Evolutionary conservation across 768 basidiomycete genomes (phyloP), one percentile per base, ranked within the genome.

Genomic region (Suillus paluster): DNA sequence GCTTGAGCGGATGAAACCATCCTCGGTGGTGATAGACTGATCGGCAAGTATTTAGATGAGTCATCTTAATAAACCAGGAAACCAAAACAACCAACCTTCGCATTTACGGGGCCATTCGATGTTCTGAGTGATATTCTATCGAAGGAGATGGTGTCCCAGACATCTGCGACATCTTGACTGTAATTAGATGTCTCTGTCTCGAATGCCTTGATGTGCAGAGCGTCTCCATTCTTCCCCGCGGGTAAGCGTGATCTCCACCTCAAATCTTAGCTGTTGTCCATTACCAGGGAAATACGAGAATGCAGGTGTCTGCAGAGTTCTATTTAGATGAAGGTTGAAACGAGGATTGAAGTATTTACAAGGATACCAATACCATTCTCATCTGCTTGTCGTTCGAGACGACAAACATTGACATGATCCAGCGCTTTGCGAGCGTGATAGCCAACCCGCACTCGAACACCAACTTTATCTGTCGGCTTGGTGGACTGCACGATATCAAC

Each of bases 181-280:
- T 79, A 82, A 61, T 78, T 77, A 15, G 73, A 75, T 39, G 84
- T 59, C 39, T 76, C 69, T 5, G 84, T 84, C 60, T 78, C 74
- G 30, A 86, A 76, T 5, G 66, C 68, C 57, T 81, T 78, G 65
- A 87, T 76, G 3, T 65, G 57, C 6, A 77, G 66, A 27, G 73
- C 67, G 9, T 53, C 46, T 21, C 64, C 52, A 15, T 66, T 57
- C 5, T 57, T 65, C 8, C 69, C 67, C 17, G 68, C 69, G 9
- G 82, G 84, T 3, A 84, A n/a, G 69, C 49, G 69, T 73, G 15
- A 81, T 65, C 19, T 69, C 75, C 15, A 79, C 69, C 7, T 77
- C 75, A 42, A 81, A 80, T 30, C 56, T 65, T 48, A 80, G 66
- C 11, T 53, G 63, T 21, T 70, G 63, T 19, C 62, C 60, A 5